phyloP scores from a whole-genome alignment of 2,329 filamentous ascomycete species.

The Aspergillaceae sp. region DNA sequence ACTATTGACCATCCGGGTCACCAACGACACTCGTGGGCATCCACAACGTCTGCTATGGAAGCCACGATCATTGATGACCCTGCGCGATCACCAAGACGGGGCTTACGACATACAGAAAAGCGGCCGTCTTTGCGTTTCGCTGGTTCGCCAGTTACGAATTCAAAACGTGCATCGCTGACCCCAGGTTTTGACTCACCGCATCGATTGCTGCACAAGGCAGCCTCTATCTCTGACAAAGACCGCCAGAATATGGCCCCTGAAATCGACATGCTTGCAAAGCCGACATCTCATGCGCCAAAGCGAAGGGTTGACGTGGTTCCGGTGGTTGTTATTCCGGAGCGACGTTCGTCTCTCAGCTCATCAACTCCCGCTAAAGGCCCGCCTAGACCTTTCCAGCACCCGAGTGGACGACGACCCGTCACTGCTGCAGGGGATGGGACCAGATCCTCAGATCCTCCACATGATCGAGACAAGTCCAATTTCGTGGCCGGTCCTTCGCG shows the following conservation, averaged over 20 bases:
- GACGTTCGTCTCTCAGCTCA: conserved; percentile 37
- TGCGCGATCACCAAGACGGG: conserved; percentile 33
- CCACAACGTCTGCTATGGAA: conserved; percentile 48
- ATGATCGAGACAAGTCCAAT: conserved; percentile 28
- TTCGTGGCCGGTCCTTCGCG: conserved; percentile 18
- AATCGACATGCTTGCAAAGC: conserved; percentile 27
- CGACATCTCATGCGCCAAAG: conserved; percentile 21
- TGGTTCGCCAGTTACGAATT: conserved; percentile 36
- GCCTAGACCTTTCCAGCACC: too few species aligned
- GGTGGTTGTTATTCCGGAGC: conserved; percentile 41
- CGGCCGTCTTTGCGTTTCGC: conserved; percentile 44
- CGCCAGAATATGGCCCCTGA: conserved; percentile 37
- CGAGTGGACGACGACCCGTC: conserved; percentile 20
- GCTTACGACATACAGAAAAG: conserved; percentile 47
- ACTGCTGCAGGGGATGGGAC: conserved; percentile 26
- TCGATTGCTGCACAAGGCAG: conserved; percentile 44
- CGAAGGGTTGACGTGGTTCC: conserved; percentile 34
- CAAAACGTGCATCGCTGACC: conserved; percentile 38
- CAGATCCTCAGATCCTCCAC: conserved; percentile 25
- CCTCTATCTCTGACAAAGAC: conserved; percentile 41
- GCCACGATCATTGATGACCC: conserved; percentile 47
- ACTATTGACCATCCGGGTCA: conserved; percentile 20
- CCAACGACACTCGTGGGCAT: conserved; percentile 42
- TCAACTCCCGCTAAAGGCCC: conserved; percentile 25
- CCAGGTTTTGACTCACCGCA: conserved; percentile 39